Evolutionary conservation across 2,329 filamentous ascomycete species (phyloP).

Genomic region (Venturia effusa): DNA sequence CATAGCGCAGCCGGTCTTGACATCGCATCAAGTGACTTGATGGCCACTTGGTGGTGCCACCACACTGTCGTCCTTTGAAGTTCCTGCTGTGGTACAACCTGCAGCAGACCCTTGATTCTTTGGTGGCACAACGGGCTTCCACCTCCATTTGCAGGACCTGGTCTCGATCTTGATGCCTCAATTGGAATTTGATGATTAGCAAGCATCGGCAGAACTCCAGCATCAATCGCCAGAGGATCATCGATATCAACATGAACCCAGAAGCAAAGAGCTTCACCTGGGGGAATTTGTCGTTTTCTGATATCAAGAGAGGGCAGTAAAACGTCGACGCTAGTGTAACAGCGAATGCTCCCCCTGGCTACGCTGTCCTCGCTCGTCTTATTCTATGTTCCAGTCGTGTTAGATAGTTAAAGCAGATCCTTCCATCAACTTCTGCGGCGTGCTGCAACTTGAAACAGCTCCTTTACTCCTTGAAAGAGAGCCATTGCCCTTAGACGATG

Average conservation of each 20-base stretch:
- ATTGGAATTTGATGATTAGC: no score
- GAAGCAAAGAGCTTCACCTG: no score
- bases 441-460: not conserved
- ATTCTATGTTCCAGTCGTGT: not conserved
- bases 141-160: no score
- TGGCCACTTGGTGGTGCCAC: not conserved
- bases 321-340: no score
- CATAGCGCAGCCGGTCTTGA: not conserved
- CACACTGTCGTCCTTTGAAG: not conserved
- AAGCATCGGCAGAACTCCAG: no score
- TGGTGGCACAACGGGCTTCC: not conserved
- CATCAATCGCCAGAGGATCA: no score
- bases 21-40: not conserved
- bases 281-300: no score
- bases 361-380: not conserved
- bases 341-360: not conserved
- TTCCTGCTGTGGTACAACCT: not conserved
- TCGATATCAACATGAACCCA: no score
- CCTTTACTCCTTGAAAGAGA: no score
- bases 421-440: not conserved
- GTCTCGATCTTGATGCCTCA: no score
- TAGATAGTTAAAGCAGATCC: not conserved
- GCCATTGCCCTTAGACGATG: no score
- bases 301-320: no score
- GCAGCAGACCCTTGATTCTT: not conserved